These are phyloP conservation scores for Cornus suecica DNA, from an alignment of 148 eudicot genomes.

Conservation along the genomic window DNA sequence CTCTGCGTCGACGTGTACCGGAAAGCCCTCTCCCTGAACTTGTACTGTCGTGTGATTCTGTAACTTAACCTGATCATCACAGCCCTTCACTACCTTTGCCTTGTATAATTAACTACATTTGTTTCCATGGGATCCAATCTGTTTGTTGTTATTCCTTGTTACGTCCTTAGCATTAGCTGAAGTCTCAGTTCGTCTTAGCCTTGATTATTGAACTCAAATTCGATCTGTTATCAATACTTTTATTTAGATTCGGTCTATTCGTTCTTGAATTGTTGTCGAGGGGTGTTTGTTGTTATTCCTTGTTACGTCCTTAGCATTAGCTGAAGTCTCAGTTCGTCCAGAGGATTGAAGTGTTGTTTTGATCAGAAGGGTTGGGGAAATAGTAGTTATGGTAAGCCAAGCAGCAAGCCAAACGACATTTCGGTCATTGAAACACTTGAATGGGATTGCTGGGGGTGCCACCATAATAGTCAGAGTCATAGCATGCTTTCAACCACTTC, in stretches of 20 bases:
- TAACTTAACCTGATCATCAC: slow-evolving; percentile 19
- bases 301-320: too few relatives aligned
- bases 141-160: slow-evolving; percentile 66
- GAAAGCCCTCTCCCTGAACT: slow-evolving; percentile 62
- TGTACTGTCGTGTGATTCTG: slow-evolving; percentile 87
- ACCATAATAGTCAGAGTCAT: slow-evolving; percentile 90
- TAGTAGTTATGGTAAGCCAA: slow-evolving; percentile 99
- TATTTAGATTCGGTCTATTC: background rate
- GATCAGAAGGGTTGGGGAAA: slow-evolving; percentile 20
- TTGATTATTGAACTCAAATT: background rate
- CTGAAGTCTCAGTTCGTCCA: too few relatives aligned
- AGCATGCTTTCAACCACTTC: slow-evolving; percentile 93
- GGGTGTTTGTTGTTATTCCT: slow-evolving; percentile 8
- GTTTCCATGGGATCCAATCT: slow-evolving; percentile 72
- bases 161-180: slow-evolving; percentile 84
- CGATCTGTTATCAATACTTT: background rate
- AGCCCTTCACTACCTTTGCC: background rate
- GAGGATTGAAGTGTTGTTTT: slow-evolving; percentile 15
- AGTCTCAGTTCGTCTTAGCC: background rate
- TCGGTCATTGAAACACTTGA: slow-evolving; percentile 86
- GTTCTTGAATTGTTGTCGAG: slow-evolving; percentile 11
- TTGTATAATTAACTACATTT: background rate
- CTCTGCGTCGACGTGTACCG: slow-evolving; percentile 74
- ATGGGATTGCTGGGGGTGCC: slow-evolving; percentile 80
- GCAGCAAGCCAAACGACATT: slow-evolving; percentile 95